Base-by-base conservation (phyloP, 2,329 filamentous ascomycete species). In the Bipolaris zeicola region DNA sequence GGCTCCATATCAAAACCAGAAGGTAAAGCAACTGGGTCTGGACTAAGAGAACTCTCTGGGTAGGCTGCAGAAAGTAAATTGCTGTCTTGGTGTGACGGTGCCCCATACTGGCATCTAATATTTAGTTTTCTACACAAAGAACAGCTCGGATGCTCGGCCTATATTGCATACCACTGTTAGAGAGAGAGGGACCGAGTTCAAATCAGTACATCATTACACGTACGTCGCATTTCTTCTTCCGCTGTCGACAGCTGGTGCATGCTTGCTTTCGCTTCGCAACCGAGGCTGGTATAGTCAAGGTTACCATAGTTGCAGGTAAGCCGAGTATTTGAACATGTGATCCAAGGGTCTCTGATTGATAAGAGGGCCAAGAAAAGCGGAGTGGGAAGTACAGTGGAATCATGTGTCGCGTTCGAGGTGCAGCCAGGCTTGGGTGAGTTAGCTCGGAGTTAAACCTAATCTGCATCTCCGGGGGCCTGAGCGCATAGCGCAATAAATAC, bases 201-300 rank as follows among this genome's bases (percentile, higher is more conserved):
- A 16, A 38, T 20, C 16, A 16, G 36, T 6, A 14, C 18, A 41
- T n/a, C 26, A 52, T 10, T 39, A 14, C 7, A 50, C 58, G 2
- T 61, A 73, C 72, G 57, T 72, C 67, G 56, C 72, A 74, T 55
- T 67, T 61, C 47, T 67, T 72, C 56, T 75, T 75, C n/a, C 70
- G 69, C 22, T 69, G 66, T n/a, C 72, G 57, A 38, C 72, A 75
- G 45, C 63, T 69, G 20, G 44, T 65, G 36, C 72, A 75, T 18
- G 71, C 70, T 52, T 71, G 71, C 53, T 75, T 75, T 45, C 71
- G 59, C 52, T 74, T 72, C n/a, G 61, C 58, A 8, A 69, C 54
- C 5, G 68, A 69, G n/a, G 62, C 69, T 31, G 70, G 60, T 10
- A 59, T 50, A 16, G 63, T 65, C 5, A 69, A 50, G n/a, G 54